Evolutionary conservation across 768 basidiomycete genomes (phyloP).

Genomic region (Rickenella mellea): DNA sequence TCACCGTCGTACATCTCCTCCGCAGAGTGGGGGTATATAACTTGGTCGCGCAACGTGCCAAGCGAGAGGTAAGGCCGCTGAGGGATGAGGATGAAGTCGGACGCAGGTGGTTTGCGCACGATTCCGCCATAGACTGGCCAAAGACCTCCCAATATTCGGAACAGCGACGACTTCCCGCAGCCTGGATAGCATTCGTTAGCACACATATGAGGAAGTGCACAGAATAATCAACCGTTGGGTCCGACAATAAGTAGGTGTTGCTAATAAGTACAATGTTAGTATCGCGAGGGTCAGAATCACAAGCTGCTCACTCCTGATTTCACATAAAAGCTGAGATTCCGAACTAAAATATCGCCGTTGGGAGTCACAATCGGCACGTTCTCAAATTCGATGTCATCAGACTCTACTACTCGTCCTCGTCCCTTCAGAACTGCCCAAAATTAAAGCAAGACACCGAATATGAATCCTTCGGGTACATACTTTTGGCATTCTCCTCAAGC

Average conservation of each 20-base stretch:
- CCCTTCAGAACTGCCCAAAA: constrained; percentile 56
- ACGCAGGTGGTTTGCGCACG: constrained; percentile 82
- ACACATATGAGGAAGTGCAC: not conserved
- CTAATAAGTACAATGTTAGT: constrained; percentile 29
- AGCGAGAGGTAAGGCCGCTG: constrained; percentile 92
- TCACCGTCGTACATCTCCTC: constrained; percentile 71
- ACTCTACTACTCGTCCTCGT: constrained; percentile 70
- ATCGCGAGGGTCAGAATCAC: not conserved
- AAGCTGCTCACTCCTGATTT: constrained; percentile 61
- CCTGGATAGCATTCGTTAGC: constrained; percentile 27
- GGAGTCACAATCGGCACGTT: constrained; percentile 93
- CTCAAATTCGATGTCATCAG: constrained; percentile 87
- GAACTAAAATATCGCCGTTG: constrained; percentile 87
- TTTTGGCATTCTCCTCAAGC: constrained; percentile 63
- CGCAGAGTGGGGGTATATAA: constrained; percentile 88
- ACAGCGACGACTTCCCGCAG: constrained; percentile 84
- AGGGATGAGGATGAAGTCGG: constrained; percentile 89
- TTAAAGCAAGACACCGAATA: constrained; percentile 2
- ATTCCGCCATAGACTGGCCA: constrained; percentile 85
- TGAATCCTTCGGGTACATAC: too few relatives aligned
- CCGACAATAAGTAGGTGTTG: constrained; percentile 91
- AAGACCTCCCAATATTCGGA: constrained; percentile 93
- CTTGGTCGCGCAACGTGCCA: constrained; percentile 90
- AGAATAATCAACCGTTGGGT: constrained; percentile 60
- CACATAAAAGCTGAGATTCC: constrained; percentile 78